Base-by-base conservation (phyloP, 345 rosid genomes). In the Diplotaxis tenuifolia region DNA sequence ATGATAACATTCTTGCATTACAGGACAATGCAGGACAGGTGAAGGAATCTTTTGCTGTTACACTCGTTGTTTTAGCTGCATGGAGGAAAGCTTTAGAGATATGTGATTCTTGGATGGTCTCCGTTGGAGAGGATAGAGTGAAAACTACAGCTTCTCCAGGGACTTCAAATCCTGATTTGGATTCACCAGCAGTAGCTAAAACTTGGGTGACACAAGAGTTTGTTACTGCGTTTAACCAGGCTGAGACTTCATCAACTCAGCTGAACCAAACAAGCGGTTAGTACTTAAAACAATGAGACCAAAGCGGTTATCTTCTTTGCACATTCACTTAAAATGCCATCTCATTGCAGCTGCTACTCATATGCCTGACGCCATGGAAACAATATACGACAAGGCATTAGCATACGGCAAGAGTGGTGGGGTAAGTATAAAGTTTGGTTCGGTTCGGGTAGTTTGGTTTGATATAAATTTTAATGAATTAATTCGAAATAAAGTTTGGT, bases 331-430 rank as follows among this genome's bases (percentile, higher is more conserved):
- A 63, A 28, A 63, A 28, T 22, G 45, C 63, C 63, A 36, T 55
- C 28, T n/a, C 71, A 65, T 75, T 78, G 70, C 85, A 88, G 95
- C 84, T 65, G 65, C 83, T 65, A 80, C 86, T 29, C 81, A 84
- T 77, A 87, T 91, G 91, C 95, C 95, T 52, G 89, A 91, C 72
- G 89, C 92, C 52, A 89, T 89, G 92, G 91, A 88, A 58, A 80
- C 81, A 65, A 82, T 87, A 73, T 87, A 86, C 70, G 89, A 85
- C 38, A 78, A 74, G 53, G 92, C 91, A 20, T 83, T 89, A 40
- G 70, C 84, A 18, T 53, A 79, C 1, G 95, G 95, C 78, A 88
- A 19, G 71, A 82, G 75, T 28, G 95, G 91, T 14, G 95, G 84
- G 50, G 95, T 88, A 71, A 84, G 89, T 47, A 15, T 6, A 15